These are phyloP conservation scores for Hypoxylon subgilvum DNA, from an alignment of 495 filamentous ascomycete species.

Conservation along the genomic window DNA sequence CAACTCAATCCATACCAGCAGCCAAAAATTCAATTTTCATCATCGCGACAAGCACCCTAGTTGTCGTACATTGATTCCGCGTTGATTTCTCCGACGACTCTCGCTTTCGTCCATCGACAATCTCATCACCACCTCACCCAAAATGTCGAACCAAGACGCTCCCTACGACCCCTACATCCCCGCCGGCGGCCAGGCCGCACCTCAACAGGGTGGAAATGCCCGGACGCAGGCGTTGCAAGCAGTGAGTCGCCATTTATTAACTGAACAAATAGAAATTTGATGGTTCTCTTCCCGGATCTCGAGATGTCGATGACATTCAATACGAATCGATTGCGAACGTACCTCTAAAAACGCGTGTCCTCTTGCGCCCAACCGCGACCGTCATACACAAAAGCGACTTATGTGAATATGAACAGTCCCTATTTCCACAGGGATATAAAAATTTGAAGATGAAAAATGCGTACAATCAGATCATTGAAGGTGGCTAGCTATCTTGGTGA, in stretches of 20 bases:
- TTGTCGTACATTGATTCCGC: conserved; percentile 19
- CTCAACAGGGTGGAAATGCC: conserved; percentile 53
- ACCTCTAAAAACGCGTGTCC: conserved; percentile 7
- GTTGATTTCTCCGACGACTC: conserved; percentile 5
- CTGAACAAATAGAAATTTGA: conserved; percentile 17
- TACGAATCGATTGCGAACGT: conserved; percentile 14
- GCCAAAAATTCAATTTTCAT: conserved; percentile 17
- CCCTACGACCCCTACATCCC: conserved; percentile 95
- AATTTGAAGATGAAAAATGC: too few relatives aligned
- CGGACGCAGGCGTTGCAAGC: conserved; percentile 73
- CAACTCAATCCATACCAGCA: conserved; percentile 30
- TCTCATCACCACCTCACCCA: conserved; percentile 43
- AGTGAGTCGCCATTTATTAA: conserved; percentile 64
- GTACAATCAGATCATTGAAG: too few relatives aligned
- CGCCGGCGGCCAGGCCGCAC: conserved; percentile 59
- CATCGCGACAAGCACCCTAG: conserved; percentile 13
- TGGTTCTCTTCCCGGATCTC: conserved; percentile 26
- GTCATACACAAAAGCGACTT: too few relatives aligned
- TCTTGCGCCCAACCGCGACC: background rate
- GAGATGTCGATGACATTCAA: conserved; percentile 28
- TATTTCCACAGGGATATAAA: too few relatives aligned
- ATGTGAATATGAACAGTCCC: too few relatives aligned
- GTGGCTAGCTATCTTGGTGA: too few relatives aligned
- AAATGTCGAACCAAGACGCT: conserved; percentile 73
- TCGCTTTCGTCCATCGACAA: conserved; percentile 15